Evolutionary conservation across 2,329 filamentous ascomycete genomes (phyloP), one percentile per base, ranked within the genome.

Genomic region (Bipolaris sorokiniana): DNA sequence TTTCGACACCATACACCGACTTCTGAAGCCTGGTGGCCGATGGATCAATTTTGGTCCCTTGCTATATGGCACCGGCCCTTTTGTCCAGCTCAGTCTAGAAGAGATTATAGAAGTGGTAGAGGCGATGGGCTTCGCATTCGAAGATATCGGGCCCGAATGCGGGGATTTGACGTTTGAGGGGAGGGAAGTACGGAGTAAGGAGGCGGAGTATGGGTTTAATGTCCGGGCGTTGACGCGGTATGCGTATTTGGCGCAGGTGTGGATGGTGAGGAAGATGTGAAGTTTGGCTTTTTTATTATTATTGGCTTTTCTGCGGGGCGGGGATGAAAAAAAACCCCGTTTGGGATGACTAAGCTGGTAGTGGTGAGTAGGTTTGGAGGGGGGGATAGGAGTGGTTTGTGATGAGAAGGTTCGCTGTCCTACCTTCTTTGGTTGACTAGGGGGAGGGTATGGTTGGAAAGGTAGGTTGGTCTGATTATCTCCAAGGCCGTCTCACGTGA

Each of bases 21-120:
- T 84, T 0, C 75, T 87, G 2, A 78, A 74, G 41, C 66, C 69
- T 0, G 83, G 82, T 0, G 84, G 84, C 0, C 67, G 76, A 34
- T 86, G 84, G 84, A 70, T 86, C 22, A 87, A 86, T 48, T 77
- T 86, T 0, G 84, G 84, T 0, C 84, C 84, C 0, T 61, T 86
- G 7, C 69, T 86, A 0, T 86, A 86, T 41, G 84, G 84, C 0
- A 82, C 80, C 0, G 80, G 76, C 0, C 84, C 84, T 0, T 84
- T 81, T 61, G 78, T 86, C 33, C 83, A 87, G 65, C 71, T 86
- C 5, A 81, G 80, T 0, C 66, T 87, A 1, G 81, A 85, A 31
- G 84, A 86, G 63, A 79, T 86, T 2, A 37, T 86, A 0, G 56
- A 60, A 0, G 74, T 86, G 0, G 75, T 79, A 0, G 80, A 84